phyloP scores from a whole-genome alignment of 169 alveolate genomes.

The Eimeria maxima region DNA sequence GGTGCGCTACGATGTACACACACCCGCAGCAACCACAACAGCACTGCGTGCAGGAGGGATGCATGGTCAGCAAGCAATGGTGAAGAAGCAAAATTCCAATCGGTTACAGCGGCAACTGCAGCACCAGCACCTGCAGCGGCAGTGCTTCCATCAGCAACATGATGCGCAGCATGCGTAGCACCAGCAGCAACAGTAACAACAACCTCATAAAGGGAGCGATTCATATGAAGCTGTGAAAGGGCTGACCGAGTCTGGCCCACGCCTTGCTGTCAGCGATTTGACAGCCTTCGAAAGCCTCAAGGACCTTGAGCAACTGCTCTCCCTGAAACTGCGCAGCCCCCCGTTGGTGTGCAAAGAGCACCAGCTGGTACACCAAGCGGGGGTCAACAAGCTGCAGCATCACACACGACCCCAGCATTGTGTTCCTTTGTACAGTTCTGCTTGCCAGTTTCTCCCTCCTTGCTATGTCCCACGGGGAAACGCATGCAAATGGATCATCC shows the following conservation, averaged over 20 bases:
- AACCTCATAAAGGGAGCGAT: neutral
- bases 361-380: conserved; percentile 80
- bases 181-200: conserved; percentile 11
- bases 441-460: neutral
- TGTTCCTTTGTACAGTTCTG: neutral
- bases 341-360: conserved; percentile 74
- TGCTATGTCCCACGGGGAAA: neutral
- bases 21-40: neutral
- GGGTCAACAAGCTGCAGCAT: conserved; percentile 79
- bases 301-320: conserved; percentile 79
- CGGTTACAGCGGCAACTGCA: neutral
- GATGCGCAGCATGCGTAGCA: neutral
- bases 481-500: neutral
- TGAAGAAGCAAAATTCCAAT: too few relatives aligned
- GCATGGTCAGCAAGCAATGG: neutral
- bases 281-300: conserved; percentile 28
- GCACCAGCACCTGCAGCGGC: neutral
- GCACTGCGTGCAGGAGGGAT: neutral
- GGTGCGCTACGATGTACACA: conserved; percentile 42
- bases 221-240: neutral
- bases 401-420: conserved; percentile 15
- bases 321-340: conserved; percentile 80
- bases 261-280: conserved; percentile 67
- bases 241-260: conserved; percentile 79
- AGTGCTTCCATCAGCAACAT: neutral